Percentiles rank a stretch among this genome's conserved stretches.
phyloP scores from a whole-genome alignment of 1,284 basidiomycete species.

The Ceratobasidium sp. region DNA sequence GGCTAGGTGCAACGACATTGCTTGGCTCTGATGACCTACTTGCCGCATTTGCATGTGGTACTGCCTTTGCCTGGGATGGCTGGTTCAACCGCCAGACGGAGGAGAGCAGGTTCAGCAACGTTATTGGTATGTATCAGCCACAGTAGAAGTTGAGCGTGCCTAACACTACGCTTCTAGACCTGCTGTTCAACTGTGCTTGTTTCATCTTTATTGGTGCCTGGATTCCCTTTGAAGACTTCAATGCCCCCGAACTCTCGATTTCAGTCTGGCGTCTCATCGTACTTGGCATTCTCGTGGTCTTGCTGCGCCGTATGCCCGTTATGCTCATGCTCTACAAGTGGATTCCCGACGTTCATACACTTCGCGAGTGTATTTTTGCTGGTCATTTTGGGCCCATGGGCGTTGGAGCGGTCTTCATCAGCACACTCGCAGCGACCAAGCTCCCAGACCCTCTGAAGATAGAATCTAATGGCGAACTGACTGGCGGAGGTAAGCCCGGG shows the following conservation, averaged over 20 bases:
- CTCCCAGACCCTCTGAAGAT: constrained; percentile 65
- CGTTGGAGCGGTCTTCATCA: constrained; percentile 83
- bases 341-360: constrained; percentile 94
- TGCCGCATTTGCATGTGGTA: constrained; percentile 94
- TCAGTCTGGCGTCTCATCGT: constrained; percentile 85
- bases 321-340: constrained; percentile 86
- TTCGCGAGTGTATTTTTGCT: constrained; percentile 64
- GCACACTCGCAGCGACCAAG: constrained; percentile 80
- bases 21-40: constrained; percentile 95
- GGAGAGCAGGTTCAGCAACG: constrained; percentile 93
- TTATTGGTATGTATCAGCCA: constrained; percentile 69
- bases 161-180: constrained; percentile 56
- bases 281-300: constrained; percentile 79
- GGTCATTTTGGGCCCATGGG: constrained; percentile 94
- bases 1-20: constrained; percentile 84
- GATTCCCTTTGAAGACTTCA: constrained; percentile 88
- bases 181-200: constrained; percentile 87
- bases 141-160: neutral
- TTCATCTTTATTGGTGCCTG: constrained; percentile 95
- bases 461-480: constrained; percentile 13
- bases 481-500: constrained; percentile 4
- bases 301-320: constrained; percentile 84
- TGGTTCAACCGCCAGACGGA: constrained; percentile 98
- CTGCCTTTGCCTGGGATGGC: constrained; percentile 98
- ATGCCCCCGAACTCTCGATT: constrained; percentile 68